Percentiles rank a stretch among this genome's conserved stretches.
These are phyloP conservation scores for Chalciporus piperatus DNA, from an alignment of 768 basidiomycete genomes.

Conservation along the genomic window DNA sequence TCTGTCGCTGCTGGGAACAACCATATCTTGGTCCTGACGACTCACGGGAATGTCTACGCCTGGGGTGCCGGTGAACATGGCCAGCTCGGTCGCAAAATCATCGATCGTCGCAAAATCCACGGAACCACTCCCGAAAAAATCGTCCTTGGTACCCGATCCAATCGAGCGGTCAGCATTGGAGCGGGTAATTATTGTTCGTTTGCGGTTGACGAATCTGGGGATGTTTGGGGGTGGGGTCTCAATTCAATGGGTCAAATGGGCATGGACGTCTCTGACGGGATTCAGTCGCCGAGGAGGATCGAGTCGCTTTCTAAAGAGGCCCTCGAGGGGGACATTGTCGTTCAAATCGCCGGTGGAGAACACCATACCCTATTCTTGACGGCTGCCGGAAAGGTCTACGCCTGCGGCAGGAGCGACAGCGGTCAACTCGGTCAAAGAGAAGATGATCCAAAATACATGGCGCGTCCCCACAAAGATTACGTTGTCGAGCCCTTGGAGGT, in stretches of 20 bases:
- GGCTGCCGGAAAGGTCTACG: constrained; percentile 77
- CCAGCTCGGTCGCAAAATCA: constrained; percentile 87
- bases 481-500: constrained; percentile 64
- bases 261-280: constrained; percentile 48
- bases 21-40: constrained; percentile 86
- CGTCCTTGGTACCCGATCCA: constrained; percentile 62
- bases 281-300: constrained; percentile 66
- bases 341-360: constrained; percentile 78
- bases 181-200: constrained; percentile 88
- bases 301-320: constrained; percentile 57
- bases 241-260: constrained; percentile 88
- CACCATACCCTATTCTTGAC: constrained; percentile 92
- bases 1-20: constrained; percentile 82
- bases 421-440: constrained; percentile 76
- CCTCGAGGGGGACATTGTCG: constrained; percentile 58
- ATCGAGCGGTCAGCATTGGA: constrained; percentile 68
- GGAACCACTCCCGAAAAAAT: constrained; percentile 89
- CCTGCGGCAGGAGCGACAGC: constrained; percentile 80
- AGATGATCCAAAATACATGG: constrained; percentile 64
- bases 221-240: constrained; percentile 94
- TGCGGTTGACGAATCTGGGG: constrained; percentile 79
- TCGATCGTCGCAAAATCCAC: constrained; percentile 84
- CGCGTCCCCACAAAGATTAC: constrained; percentile 54
- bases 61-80: constrained; percentile 91
- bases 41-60: constrained; percentile 81